Base-by-base conservation (phyloP, 2,329 filamentous ascomycete genomes). In the Cytospora chrysosperma region DNA sequence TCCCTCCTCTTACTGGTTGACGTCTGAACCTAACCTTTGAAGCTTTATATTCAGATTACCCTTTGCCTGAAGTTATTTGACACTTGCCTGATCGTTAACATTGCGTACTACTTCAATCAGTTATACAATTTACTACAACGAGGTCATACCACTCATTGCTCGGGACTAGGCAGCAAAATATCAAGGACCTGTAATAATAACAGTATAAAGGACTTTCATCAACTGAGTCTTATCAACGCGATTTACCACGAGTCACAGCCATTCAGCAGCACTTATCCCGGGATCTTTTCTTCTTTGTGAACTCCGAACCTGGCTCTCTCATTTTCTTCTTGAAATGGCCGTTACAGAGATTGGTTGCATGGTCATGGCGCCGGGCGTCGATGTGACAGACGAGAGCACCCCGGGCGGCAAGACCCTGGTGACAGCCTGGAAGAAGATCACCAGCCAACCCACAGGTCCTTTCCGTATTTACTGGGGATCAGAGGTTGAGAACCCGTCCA, bases 291-390 rank as follows among this genome's bases (percentile, higher is more conserved):
- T 17, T 4, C 17, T 12, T 49, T 4, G 17, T 21, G 5, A 15
- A 17, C 13, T 9, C 7, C 28, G 1, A 12, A 27, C n/a, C n/a
- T n/a, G n/a, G n/a, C n/a, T 49, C 9, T 15, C 24, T 7, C 34
- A 2, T n/a, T n/a, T 40, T 21, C 19, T 10, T 28, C 27, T 7
- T 56, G 61, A 17, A 5, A 67, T 67, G 66, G 37, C 50, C 1
- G 30, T 72, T 40, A 70, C 67, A 28, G 70, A 72, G 34, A 37
- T 70, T 15, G 66, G 69, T 15, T 61, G 57, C 37, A 67, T 68
- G 59, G 68, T 67, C 50, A 60, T 69, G 27, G 70, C 68, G 61
- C 65, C 70, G 8, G 62, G 58, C 47, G 34, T 67, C 12, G 51
- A 66, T 21, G 59, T 69, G 19, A 68, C 68, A 65, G 65, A 72